Evolutionary conservation across 192 early-diverging fungal species (phyloP).

Genomic region (Coemansia sp.): DNA sequence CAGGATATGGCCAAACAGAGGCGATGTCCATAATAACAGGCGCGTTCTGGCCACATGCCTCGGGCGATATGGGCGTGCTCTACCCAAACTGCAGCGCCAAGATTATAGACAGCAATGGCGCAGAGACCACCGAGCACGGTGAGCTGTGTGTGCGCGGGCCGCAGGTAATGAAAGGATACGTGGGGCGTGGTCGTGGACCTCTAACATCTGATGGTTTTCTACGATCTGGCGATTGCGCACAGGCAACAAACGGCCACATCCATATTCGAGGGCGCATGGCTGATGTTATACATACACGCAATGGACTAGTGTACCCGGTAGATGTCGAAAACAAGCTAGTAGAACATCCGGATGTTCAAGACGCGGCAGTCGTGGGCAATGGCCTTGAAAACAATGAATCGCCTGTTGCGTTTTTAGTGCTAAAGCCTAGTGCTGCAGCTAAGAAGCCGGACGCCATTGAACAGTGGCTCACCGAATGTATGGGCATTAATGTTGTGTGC

Average conservation of each 20-base stretch:
- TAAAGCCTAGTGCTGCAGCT: not conserved
- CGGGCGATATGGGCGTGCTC: conserved; percentile 36
- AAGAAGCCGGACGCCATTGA: conserved; percentile 12
- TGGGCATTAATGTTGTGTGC: conserved; percentile 14
- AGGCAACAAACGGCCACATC: conserved; percentile 61
- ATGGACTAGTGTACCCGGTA: conserved; percentile 67
- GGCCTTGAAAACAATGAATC: conserved; percentile 8
- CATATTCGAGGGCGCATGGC: conserved; percentile 70
- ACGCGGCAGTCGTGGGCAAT: conserved; percentile 63
- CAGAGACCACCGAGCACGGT: conserved; percentile 63
- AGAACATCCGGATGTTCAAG: conserved; percentile 61
- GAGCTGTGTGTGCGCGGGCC: conserved; percentile 83
- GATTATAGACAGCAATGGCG: conserved; percentile 54
- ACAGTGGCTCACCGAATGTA: conserved; percentile 2
- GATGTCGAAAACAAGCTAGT: conserved; percentile 75
- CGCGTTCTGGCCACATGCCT: conserved; percentile 5
- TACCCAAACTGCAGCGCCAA: conserved; percentile 36
- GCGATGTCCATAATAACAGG: conserved; percentile 24
- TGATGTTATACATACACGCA: conserved; percentile 84
- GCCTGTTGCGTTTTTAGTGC: conserved; percentile 19
- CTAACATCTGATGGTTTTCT: conserved; percentile 74
- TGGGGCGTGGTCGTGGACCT: conserved; percentile 46
- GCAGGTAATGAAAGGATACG: conserved; percentile 83
- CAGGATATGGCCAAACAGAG: conserved; percentile 42
- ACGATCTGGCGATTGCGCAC: conserved; percentile 76